These are phyloP conservation scores for Rhizomucor pusillus DNA, from an alignment of 371 early-diverging fungal genomes.

Conservation along the genomic window DNA sequence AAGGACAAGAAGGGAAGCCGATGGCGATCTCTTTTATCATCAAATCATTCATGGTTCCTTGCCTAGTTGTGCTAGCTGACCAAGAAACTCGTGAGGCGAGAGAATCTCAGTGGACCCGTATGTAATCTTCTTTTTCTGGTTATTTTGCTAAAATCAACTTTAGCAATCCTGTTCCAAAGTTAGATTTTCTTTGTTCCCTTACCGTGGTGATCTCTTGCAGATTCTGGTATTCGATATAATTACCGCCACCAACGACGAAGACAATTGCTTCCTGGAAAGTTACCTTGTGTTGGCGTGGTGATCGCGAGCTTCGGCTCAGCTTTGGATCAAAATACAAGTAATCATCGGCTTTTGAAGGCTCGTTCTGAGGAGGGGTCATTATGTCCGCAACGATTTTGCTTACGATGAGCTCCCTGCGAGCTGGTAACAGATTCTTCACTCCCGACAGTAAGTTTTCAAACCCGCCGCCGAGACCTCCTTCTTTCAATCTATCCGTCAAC, in stretches of 20 bases:
- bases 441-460: conserved; percentile 89
- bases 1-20: too few relatives aligned
- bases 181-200: conserved; percentile 12
- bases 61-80: conserved; percentile 75
- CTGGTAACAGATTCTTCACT: conserved; percentile 91
- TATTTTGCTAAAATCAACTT: conserved; percentile 44
- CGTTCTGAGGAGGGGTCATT: conserved; percentile 66
- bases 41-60: too few relatives aligned
- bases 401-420: conserved; percentile 82
- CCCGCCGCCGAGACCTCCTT: conserved; percentile 76
- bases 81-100: conserved; percentile 81
- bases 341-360: conserved; percentile 69
- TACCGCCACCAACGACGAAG: conserved; percentile 96
- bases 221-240: conserved; percentile 95
- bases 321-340: conserved; percentile 91
- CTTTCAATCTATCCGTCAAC: conserved; percentile 77
- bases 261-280: conserved; percentile 90
- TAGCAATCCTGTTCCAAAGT: background rate
- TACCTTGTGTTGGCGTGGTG: conserved; percentile 53
- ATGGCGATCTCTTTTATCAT: too few relatives aligned
- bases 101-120: conserved; percentile 97
- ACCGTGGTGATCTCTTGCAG: conserved; percentile 82
- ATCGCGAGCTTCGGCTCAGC: conserved; percentile 37
- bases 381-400: conserved; percentile 84
- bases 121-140: conserved; percentile 77